Percentiles rank a stretch among this genome's conserved stretches.
Conservation (phyloP, 805 yeast species). For the Cyberlindnera nakhonratchasimensis region DNA sequence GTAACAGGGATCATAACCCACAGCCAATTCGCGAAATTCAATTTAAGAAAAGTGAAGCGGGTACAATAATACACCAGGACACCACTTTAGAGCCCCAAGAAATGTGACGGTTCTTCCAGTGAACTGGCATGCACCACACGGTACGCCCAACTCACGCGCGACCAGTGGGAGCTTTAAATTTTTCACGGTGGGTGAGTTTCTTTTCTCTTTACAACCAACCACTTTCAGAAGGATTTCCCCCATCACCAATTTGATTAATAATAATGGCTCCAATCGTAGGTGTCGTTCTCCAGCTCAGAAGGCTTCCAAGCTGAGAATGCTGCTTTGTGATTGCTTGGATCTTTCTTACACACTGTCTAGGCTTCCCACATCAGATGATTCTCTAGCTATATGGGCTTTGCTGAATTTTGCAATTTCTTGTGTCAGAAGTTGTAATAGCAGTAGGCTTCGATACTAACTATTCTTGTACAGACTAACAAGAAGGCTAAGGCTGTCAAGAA, state of each 20-base stretch:
- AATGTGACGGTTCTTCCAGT: neutral
- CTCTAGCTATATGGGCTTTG: conserved; percentile 24
- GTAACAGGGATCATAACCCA: neutral
- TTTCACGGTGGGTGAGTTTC: neutral
- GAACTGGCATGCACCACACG: neutral
- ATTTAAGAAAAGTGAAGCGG: no score
- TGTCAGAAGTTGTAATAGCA: conserved; percentile 40
- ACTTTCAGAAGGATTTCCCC: neutral
- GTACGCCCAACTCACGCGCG: neutral
- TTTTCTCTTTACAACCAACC: neutral
- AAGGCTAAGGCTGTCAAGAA: conserved; percentile 80
- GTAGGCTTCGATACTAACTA: conserved; percentile 58
- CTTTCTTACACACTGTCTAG: neutral
- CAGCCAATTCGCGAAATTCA: neutral
- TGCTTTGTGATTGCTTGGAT: conserved; percentile 1
- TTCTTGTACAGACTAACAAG: conserved; percentile 61
- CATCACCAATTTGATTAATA: neutral
- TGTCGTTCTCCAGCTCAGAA: conserved; percentile 26
- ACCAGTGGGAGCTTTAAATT: neutral
- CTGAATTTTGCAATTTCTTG: conserved; percentile 33
- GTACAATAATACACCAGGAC: no score
- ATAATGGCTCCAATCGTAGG: conserved; percentile 93
- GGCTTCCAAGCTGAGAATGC: conserved; percentile 3
- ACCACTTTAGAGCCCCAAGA: no score
- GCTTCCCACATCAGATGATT: conserved; percentile 1